Percentiles rank a stretch among this genome's conserved stretches.
Conservation (phyloP, 345 rosid genomes). For the Ceriops zippeliana region DNA sequence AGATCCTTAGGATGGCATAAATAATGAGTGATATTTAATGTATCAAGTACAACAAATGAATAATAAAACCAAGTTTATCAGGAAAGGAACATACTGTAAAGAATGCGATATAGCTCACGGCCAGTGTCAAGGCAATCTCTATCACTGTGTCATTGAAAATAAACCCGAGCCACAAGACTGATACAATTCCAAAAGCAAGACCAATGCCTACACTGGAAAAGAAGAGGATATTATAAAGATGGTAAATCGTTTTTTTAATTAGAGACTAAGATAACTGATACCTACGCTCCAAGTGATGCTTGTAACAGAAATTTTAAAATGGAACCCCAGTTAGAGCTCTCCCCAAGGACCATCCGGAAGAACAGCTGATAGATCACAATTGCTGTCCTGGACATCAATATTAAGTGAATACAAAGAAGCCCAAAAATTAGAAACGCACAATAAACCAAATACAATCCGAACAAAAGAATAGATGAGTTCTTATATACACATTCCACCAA, state of each 20-base stretch:
- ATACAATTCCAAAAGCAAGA: constrained; percentile 79
- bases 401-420: constrained; percentile 13
- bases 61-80: not conserved
- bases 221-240: constrained; percentile 25
- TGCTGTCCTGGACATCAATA: constrained; percentile 63
- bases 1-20: not conserved
- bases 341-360: constrained; percentile 74
- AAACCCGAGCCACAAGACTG: constrained; percentile 90
- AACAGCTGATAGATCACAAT: constrained; percentile 94
- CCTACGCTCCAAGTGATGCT: constrained; percentile 93
- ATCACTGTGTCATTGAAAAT: constrained; percentile 91
- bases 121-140: constrained; percentile 79
- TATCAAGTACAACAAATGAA: constrained; percentile 2
- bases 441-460: constrained; percentile 5
- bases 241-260: not conserved
- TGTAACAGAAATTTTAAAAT: constrained; percentile 62
- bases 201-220: constrained; percentile 82
- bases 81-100: constrained; percentile 65
- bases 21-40: not conserved
- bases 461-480: not conserved
- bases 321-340: constrained; percentile 46
- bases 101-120: constrained; percentile 88
- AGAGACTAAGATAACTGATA: constrained; percentile 26
- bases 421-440: constrained; percentile 8
- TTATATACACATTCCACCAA: not conserved